Evolutionary conservation across 352 stramenopile genomes (phyloP), one percentile per base, ranked within the genome.

Genomic region (Pythium coloratum): DNA sequence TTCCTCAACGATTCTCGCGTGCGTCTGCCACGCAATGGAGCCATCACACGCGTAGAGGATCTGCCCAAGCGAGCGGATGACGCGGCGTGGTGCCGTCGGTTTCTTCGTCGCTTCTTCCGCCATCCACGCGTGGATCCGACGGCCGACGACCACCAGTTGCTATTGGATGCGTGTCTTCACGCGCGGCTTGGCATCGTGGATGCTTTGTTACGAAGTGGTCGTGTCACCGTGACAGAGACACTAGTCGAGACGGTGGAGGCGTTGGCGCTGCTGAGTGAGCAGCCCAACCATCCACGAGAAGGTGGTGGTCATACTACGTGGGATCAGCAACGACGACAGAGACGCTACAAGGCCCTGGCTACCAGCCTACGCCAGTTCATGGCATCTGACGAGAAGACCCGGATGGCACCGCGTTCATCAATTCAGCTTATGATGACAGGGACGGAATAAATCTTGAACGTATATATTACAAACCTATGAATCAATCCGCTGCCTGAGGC

Each of bases 61-160:
- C 56, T 73, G 6, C 67, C 67, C 0, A 60, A 58, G 28, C 55
- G 56, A 2, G 34, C 42, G 9, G 67, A 55, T 18, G 67, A 73
- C 26, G 9, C 67, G 8, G 6, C 26, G 32, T 73, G 67, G 67
- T 61, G 50, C 20, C 18, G 26, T 53, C 46, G 46, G 5, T 73
- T 70, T 46, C 47, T 69, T 1, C 67, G 62, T 14, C 67, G 62
- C 2, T 73, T 55, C 24, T 44, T 73, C 28, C 62, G 68, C 7
- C 58, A 70, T 34, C 56, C 40, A 24, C 63, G 62, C 28, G 46
- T 75, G 1, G 36, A 70, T 55, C 57, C 68, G 1, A 46, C 58
- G 7, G 62, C 58, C 7, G 56, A 69, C 18, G 30, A 53, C 58
- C 34, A 69, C 30, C 56, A 66, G 26, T 49, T 75, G 51, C 62